Base-by-base conservation (phyloP, 106 monocot species). In the Dactylorhiza incarnata region DNA sequence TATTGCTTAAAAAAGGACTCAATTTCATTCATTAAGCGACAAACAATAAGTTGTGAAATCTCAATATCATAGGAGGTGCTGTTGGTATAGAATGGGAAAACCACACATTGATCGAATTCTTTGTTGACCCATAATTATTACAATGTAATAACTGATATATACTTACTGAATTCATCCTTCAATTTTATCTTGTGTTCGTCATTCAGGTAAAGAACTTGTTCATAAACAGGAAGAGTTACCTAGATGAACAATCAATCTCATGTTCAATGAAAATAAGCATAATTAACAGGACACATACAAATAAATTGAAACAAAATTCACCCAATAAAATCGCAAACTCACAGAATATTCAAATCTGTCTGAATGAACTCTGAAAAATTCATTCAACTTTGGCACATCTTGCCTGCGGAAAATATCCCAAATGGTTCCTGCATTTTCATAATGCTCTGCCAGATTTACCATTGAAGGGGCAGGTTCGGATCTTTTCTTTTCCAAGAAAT, bases 401-500 rank as follows among this genome's bases (percentile, higher is more conserved):
- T 97, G 82, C 61, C 89, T 77, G 19, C 86, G 84, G 81, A 94
- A 94, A 76, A 97, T 85, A 89, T 94, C 94, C 97, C 97, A 97
- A 80, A 89, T 72, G 68, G 87, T 86, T 78, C 86, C 91, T 56
- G 80, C 78, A 76, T 75, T 82, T 49, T 74, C 82, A 52, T 53
- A 45, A 83, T 50, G n/a, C 45, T 71, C 52, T 17, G 22, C 16
- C 43, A 24, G 9, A 51, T 61, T 48, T 24, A 26, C 79, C 1
- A 48, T 50, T 48, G 52, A 25, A 12, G 7, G 19, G 16, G 17
- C 58, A 45, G 56, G 79, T 50, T 73, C 54, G 29, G 17, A 10
- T 14, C 22, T 73, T 63, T 73, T 83, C 62, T 63, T 77, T 69
- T 14, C 78, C n/a, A n/a, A 65, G 25, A 67, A 75, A 48, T 6